Conservation (phyloP, 2,329 filamentous ascomycete genomes). For the Fusarium sororula region DNA sequence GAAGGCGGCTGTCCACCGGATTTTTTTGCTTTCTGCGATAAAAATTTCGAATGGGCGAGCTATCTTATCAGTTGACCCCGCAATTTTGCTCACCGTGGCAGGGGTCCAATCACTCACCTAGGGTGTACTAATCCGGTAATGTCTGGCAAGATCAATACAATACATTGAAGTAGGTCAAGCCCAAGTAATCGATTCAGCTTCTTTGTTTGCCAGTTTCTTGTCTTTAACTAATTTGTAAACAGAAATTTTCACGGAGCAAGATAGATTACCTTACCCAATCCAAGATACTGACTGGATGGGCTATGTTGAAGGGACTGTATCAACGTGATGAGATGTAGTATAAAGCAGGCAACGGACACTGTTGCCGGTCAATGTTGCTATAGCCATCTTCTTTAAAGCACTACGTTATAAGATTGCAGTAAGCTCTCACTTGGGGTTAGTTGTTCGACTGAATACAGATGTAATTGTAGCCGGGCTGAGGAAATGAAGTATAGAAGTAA, state of each 20-base stretch:
- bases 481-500: background rate
- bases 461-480: background rate
- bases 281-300: background rate
- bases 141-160: background rate
- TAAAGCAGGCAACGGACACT: background rate
- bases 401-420: background rate
- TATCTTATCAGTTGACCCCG: slow-evolving; percentile 42
- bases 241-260: background rate
- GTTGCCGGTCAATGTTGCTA: background rate
- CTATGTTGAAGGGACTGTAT: background rate
- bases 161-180: background rate
- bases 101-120: slow-evolving; percentile 24
- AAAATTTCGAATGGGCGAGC: slow-evolving; percentile 36
- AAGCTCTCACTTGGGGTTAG: background rate
- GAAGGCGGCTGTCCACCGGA: slow-evolving; percentile 30
- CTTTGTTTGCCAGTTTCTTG: background rate
- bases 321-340: background rate
- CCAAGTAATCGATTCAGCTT: background rate
- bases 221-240: background rate
- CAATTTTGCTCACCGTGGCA: slow-evolving; percentile 38
- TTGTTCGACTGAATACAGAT: background rate
- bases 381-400: background rate
- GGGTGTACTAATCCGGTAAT: slow-evolving; percentile 13
- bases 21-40: slow-evolving; percentile 42
- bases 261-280: background rate